Percentiles rank a stretch among this genome's conserved stretches.
phyloP scores from a whole-genome alignment of 1,139 yeast genomes.

The Sugiyamaella neomexicana region DNA sequence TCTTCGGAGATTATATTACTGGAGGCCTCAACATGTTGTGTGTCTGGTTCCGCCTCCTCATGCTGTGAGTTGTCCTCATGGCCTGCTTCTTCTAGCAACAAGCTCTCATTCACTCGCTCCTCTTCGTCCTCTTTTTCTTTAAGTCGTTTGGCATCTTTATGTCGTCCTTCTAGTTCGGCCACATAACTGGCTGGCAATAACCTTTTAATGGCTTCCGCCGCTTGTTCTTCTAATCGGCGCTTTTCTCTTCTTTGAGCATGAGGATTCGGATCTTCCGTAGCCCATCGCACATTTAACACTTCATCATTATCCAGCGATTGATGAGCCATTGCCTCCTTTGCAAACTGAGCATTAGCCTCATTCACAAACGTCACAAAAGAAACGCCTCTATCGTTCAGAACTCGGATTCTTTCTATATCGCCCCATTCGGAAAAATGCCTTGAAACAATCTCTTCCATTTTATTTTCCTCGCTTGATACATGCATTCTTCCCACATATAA shows the following conservation, averaged over 20 bases:
- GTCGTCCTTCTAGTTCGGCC: constrained; percentile 33
- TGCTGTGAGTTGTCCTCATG: not conserved
- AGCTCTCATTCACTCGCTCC: constrained; percentile 3
- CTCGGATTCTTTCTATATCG: constrained; percentile 62
- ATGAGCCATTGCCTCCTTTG: constrained; percentile 87
- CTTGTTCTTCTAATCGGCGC: constrained; percentile 42
- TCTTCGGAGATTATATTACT: constrained; percentile 4
- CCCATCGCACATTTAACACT: constrained; percentile 78
- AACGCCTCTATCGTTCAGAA: constrained; percentile 62
- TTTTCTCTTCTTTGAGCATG: constrained; percentile 55
- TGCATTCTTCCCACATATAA: constrained; percentile 73
- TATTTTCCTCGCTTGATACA: constrained; percentile 33
- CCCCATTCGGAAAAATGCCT: constrained; percentile 76
- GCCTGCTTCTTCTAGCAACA: constrained; percentile 1
- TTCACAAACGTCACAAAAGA: constrained; percentile 73
- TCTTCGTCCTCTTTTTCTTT: constrained; percentile 9
- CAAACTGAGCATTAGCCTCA: constrained; percentile 85
- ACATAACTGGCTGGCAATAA: constrained; percentile 37
- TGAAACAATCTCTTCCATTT: constrained; percentile 48
- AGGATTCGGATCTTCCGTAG: constrained; percentile 84
- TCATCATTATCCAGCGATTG: constrained; percentile 71
- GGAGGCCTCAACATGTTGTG: not conserved
- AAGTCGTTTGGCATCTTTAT: constrained; percentile 15
- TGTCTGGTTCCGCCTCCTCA: not conserved
- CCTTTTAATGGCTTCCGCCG: constrained; percentile 42